A percentile compares a stretch with the other conserved stretches of the same genome.
These are phyloP conservation scores for Clarireedia sp. DNA, from an alignment of 2,329 filamentous ascomycete genomes.

Conservation along the genomic window DNA sequence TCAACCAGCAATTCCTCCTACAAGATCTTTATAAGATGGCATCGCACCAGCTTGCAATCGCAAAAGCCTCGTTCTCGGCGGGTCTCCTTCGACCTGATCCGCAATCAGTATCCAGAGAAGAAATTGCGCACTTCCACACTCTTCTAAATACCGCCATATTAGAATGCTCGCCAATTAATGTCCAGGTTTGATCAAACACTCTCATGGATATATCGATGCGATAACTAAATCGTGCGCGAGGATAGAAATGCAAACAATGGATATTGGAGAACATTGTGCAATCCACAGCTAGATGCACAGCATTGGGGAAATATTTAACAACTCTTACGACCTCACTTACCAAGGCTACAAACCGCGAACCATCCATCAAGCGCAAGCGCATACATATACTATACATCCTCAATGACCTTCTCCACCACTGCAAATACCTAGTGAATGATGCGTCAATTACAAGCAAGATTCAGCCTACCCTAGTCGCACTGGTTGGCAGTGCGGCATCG, in stretches of 20 bases:
- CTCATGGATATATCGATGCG: constrained; percentile 25
- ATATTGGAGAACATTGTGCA: constrained; percentile 63
- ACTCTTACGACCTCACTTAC: constrained; percentile 56
- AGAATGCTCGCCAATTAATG: constrained; percentile 70
- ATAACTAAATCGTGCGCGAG: constrained; percentile 33
- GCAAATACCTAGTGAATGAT: constrained; percentile 43
- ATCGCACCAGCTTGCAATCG: constrained; percentile 65
- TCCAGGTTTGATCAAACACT: constrained; percentile 64
- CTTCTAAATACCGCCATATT: constrained; percentile 56
- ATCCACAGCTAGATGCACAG: constrained; percentile 56
- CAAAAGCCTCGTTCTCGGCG: constrained; percentile 70
- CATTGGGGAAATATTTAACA: constrained; percentile 68
- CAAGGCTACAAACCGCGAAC: constrained; percentile 30
- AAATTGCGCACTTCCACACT: constrained; percentile 61
- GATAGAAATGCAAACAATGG: constrained; percentile 84
- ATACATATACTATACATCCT: constrained; percentile 72
- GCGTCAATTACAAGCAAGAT: constrained; percentile 47
- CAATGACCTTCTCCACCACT: constrained; percentile 70
- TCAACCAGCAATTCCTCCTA: neutral
- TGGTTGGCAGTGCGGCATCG: constrained; percentile 51
- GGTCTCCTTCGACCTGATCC: constrained; percentile 68
- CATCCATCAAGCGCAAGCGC: constrained; percentile 58
- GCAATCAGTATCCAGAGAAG: constrained; percentile 56
- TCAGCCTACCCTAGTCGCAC: constrained; percentile 50
- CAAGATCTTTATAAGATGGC: constrained; percentile 41